Percentiles rank a stretch among this genome's conserved stretches.
Conservation (phyloP, 2,329 filamentous ascomycete genomes). For the Cercospora sesami region DNA sequence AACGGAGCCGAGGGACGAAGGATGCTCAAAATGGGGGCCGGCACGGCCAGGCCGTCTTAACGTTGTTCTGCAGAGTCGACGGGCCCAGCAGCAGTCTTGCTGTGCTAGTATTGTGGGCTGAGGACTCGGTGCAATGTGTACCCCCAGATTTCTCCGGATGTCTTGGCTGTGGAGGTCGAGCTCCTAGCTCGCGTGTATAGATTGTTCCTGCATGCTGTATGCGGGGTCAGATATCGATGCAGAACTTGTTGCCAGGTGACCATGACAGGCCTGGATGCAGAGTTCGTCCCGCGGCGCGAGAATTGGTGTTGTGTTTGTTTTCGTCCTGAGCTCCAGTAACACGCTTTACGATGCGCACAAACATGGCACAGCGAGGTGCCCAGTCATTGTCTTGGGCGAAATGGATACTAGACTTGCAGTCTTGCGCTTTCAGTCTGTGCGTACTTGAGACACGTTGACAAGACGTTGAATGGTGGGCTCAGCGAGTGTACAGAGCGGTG, state of each 20-base stretch:
- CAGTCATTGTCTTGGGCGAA: neutral
- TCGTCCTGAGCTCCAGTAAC: neutral
- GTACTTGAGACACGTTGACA: neutral
- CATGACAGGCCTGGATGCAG: neutral
- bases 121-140: neutral
- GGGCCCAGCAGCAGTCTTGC: neutral
- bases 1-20: neutral
- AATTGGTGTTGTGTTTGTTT: neutral
- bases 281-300: neutral
- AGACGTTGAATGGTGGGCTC: neutral
- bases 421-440: neutral
- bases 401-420: neutral
- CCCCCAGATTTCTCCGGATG: conserved; percentile 10
- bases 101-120: neutral
- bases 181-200: neutral
- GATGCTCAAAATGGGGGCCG: neutral
- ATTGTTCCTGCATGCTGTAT: conserved; percentile 4
- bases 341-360: neutral
- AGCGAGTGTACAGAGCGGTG: neutral
- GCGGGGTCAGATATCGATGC: conserved; percentile 1
- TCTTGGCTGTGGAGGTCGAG: conserved; percentile 9
- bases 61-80: neutral
- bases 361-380: neutral
- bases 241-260: neutral
- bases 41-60: neutral